Conservation (phyloP, 2,329 filamentous ascomycete species). For the Aspergillus texensis region DNA sequence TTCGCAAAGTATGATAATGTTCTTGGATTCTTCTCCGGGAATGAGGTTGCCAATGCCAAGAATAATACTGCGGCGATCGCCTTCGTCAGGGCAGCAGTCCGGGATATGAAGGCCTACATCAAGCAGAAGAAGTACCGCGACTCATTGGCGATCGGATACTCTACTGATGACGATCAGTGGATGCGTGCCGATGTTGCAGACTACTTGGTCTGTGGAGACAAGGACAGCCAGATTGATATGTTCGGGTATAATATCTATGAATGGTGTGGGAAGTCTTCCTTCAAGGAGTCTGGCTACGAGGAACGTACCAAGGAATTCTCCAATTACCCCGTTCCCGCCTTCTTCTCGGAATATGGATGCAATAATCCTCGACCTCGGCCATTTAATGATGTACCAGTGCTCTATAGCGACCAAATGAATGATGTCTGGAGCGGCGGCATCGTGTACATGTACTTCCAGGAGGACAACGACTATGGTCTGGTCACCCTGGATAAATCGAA, state of each 20-base stretch:
- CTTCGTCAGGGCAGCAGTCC: conserved; percentile 96
- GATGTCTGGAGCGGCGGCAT: conserved; percentile 91
- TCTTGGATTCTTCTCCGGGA: conserved; percentile 97
- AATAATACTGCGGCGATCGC: conserved; percentile 90
- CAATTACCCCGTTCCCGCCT: conserved; percentile 88
- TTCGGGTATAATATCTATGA: conserved; percentile 99
- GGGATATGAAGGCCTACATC: conserved; percentile 95
- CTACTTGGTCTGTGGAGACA: conserved; percentile 88
- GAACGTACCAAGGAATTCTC: conserved; percentile 83
- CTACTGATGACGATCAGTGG: conserved; percentile 85
- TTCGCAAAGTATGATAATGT: conserved; percentile 84
- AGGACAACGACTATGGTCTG: conserved; percentile 77
- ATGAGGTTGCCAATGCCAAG: conserved; percentile 88
- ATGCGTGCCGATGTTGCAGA: conserved; percentile 81
- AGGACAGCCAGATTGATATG: conserved; percentile 78
- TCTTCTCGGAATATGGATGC: conserved; percentile 99
- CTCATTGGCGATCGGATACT: conserved; percentile 86
- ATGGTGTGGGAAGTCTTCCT: conserved; percentile 89
- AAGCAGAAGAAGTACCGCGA: conserved; percentile 71
- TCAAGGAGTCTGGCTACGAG: conserved; percentile 75
- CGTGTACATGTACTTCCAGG: conserved; percentile 98
- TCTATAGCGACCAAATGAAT: conserved; percentile 82
- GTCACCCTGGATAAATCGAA: conserved; percentile 65
- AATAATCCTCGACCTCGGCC: conserved; percentile 72
- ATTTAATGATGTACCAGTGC: conserved; percentile 81